Percentiles rank a stretch among this genome's conserved stretches.
These are phyloP conservation scores for Pleochaeta shiraiana DNA, from an alignment of 2,329 filamentous ascomycete species.

Conservation along the genomic window DNA sequence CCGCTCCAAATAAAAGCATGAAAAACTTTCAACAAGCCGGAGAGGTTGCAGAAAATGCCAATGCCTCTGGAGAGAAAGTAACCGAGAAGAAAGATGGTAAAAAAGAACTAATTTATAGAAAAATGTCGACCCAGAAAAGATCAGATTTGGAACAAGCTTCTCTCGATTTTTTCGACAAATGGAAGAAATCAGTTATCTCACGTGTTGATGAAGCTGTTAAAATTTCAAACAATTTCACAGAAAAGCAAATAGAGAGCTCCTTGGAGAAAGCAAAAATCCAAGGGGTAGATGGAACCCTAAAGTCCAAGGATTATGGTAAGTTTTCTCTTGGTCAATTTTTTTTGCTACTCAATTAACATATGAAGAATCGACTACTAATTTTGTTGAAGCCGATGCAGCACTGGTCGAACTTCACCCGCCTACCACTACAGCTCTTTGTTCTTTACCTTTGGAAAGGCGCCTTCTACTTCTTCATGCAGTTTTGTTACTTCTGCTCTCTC, in stretches of 20 bases:
- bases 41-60: slow-evolving; percentile 27
- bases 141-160: slow-evolving; percentile 47
- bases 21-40: slow-evolving; percentile 15
- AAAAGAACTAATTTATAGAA: not conserved
- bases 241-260: slow-evolving; percentile 14
- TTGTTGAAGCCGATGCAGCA: slow-evolving; percentile 27
- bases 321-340: slow-evolving; percentile 3
- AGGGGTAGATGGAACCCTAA: slow-evolving; percentile 7
- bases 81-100: slow-evolving; percentile 24
- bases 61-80: slow-evolving; percentile 31
- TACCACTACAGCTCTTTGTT: slow-evolving; percentile 35
- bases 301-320: slow-evolving; percentile 16
- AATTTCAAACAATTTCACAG: slow-evolving; percentile 24
- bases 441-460: slow-evolving; percentile 36
- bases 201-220: slow-evolving; percentile 48
- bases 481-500: slow-evolving; percentile 48
- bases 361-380: slow-evolving; percentile 20
- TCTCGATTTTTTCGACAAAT: slow-evolving; percentile 54
- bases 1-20: slow-evolving; percentile 16
- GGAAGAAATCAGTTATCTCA: slow-evolving; percentile 48
- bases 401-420: slow-evolving; percentile 33
- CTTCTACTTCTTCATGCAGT: slow-evolving; percentile 49
- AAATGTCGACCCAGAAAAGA: slow-evolving; percentile 24
- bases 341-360: not conserved
- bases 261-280: slow-evolving; percentile 14